A percentile compares a stretch with the other conserved stretches of the same genome.
These are phyloP conservation scores for Kalmanozyma brasiliensis DNA, from an alignment of 1,284 basidiomycete genomes.

Conservation along the genomic window DNA sequence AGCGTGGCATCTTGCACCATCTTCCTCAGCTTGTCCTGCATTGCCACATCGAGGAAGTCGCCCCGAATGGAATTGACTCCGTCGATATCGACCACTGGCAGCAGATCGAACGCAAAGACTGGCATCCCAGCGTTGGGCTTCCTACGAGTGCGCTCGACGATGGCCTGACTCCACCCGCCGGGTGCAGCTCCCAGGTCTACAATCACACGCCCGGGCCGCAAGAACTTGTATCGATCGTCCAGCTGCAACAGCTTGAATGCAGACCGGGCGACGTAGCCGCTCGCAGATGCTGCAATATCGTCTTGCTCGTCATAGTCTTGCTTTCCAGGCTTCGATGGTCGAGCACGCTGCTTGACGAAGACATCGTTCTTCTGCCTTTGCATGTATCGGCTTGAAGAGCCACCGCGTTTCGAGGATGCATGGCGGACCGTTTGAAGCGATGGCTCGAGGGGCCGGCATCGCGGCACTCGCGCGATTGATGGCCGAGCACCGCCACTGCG, in stretches of 20 bases:
- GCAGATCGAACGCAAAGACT: conserved; percentile 56
- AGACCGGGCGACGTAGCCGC: conserved; percentile 52
- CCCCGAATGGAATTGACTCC: conserved; percentile 48
- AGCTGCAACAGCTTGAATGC: conserved; percentile 63
- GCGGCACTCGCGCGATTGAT: not conserved
- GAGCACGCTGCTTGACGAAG: conserved; percentile 37
- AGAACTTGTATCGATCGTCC: conserved; percentile 49
- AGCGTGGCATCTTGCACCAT: conserved; percentile 11
- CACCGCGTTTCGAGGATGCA: conserved; percentile 38
- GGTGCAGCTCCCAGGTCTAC: conserved; percentile 63
- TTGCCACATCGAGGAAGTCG: conserved; percentile 44
- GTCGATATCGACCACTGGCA: conserved; percentile 32
- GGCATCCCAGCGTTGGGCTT: not conserved
- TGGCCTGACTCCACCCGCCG: conserved; percentile 62
- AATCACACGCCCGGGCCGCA: conserved; percentile 44
- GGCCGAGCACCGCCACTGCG: not conserved
- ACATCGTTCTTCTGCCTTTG: conserved; percentile 41
- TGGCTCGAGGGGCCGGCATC: not conserved
- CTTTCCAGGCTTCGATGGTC: not conserved
- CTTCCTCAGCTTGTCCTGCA: conserved; percentile 25
- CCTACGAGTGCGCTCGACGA: conserved; percentile 28
- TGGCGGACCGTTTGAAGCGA: conserved; percentile 1
- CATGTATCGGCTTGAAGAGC: conserved; percentile 41
- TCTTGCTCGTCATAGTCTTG: conserved; percentile 2
- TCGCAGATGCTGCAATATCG: not conserved